Percentiles rank a stretch among this genome's conserved stretches.
Conservation (phyloP, 2,329 filamentous ascomycete species). For the Penicillium carneum region DNA sequence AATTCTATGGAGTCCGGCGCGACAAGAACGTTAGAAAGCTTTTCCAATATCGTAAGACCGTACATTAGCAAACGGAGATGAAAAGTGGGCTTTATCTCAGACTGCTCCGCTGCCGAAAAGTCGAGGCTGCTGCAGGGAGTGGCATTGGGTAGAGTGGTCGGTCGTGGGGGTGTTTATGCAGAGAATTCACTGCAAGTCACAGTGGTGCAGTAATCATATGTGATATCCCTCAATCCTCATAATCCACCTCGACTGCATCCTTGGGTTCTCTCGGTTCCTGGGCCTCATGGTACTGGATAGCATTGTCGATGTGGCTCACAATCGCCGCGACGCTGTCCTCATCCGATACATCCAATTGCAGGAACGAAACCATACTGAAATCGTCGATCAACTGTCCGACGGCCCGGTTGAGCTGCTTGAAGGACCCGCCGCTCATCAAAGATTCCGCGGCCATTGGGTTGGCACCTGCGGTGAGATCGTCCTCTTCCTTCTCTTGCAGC, state of each 20-base stretch:
- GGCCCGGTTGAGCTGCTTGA: conserved; percentile 81
- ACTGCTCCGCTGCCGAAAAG: neutral
- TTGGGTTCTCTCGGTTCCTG: conserved; percentile 87
- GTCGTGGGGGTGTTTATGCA: neutral
- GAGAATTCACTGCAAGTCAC: neutral
- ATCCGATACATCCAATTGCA: conserved; percentile 86
- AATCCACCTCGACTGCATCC: conserved; percentile 66
- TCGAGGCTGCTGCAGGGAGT: conserved; percentile 3
- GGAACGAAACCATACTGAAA: conserved; percentile 96
- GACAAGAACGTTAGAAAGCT: neutral
- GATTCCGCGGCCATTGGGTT: conserved; percentile 72
- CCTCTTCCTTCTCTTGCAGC: conserved; percentile 70
- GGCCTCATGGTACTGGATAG: conserved; percentile 90
- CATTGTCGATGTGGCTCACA: conserved; percentile 91
- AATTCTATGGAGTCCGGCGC: neutral
- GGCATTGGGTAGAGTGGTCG: conserved; percentile 1
- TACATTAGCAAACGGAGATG: neutral
- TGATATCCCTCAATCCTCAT: conserved; percentile 49
- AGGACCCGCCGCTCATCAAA: conserved; percentile 81
- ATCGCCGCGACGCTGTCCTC: conserved; percentile 88
- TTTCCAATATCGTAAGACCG: neutral
- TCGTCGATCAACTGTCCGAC: conserved; percentile 92
- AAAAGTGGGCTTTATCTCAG: neutral
- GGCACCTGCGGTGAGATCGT: conserved; percentile 61
- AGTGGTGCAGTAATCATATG: conserved; percentile 5